Conservation (phyloP, 2,329 filamentous ascomycete species). For the Paracoccidioides brasiliensis region DNA sequence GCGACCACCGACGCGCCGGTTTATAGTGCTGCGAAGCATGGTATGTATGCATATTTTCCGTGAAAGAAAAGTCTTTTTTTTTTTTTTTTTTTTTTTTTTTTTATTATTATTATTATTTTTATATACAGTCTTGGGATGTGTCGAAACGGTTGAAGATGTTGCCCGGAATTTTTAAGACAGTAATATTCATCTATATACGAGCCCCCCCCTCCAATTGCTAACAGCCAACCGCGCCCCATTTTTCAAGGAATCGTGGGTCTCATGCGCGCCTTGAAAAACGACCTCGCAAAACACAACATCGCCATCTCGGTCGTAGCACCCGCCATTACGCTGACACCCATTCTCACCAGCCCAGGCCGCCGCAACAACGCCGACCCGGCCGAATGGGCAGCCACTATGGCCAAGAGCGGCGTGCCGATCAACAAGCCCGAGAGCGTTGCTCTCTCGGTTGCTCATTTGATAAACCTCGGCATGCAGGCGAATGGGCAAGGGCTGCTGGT, state of each 20-base stretch:
- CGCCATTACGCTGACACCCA: conserved; percentile 37
- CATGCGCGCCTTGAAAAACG: conserved; percentile 38
- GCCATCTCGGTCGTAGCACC: conserved; percentile 37
- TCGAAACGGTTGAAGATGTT: too few relatives aligned
- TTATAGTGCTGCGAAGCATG: conserved; percentile 40
- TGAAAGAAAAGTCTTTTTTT: not conserved
- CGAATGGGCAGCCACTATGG: conserved; percentile 34
- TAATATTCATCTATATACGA: too few relatives aligned
- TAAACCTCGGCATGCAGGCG: conserved; percentile 30
- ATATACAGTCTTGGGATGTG: too few relatives aligned
- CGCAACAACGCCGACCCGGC: conserved; percentile 21
- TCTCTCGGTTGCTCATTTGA: conserved; percentile 32
- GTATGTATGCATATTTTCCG: conserved; percentile 13
- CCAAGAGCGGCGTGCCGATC: conserved; percentile 33
- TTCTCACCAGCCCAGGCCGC: conserved; percentile 23
- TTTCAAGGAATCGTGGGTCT: conserved; percentile 33
- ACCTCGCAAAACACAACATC: conserved; percentile 34
- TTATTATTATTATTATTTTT: not conserved
- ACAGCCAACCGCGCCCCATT: not conserved
- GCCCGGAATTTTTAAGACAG: too few relatives aligned
- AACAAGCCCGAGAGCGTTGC: conserved; percentile 35
- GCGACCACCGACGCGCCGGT: conserved; percentile 36
- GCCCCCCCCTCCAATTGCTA: too few relatives aligned
- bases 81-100: not conserved
- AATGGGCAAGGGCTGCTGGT: conserved; percentile 37